Base-by-base conservation (phyloP, 2,329 filamentous ascomycete species). In the Phyllosticta capitalensis region DNA sequence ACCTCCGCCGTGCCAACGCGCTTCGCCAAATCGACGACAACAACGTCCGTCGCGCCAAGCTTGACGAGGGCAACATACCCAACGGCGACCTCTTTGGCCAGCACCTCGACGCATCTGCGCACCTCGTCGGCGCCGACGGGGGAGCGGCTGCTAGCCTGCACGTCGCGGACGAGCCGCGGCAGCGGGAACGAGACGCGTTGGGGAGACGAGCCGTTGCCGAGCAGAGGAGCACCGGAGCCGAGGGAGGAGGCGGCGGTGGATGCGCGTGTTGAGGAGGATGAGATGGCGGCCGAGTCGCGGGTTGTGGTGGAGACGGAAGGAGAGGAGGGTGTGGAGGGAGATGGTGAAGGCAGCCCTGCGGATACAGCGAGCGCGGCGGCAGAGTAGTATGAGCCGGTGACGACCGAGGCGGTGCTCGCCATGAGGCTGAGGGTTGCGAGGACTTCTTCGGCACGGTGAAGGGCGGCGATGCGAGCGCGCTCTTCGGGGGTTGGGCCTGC, bases 381-480 rank as follows among this genome's bases (percentile, higher is more conserved):
- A 4, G 38, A 45, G 17, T 45, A 67, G 61, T 53, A 65, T 67
- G 14, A 61, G 14, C 58, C 57, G 5, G 52, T 20, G 17, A 58
- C 62, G 38, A 45, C 38, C 12, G 38, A 45, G 28, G 61, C 55
- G 19, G 54, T 65, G 2, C 71, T 72, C 12, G 72, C 73, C 9
- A 79, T 69, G 3, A 79, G 66, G 0, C 73, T 72, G 2, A 80
- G 67, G 1, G 78, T 71, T 2, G 71, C 68, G 0, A 76, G 66
- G 9, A 79, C 71, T 45, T 79, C 77, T 61, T 76, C 73, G 3
- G 76, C 68, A 17, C 77, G 74, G 58, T 79, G 75, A 0, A 80
- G 72, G 2, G 78, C 78, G 0, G 76, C 72, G 55, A 66, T 69
- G n/a, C 77, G 77, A 49, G 75, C 73, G 4, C 76, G 69, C 55